These are phyloP conservation scores for Diaporthe nobilis DNA, from an alignment of 2,329 filamentous ascomycete genomes.

Conservation along the genomic window DNA sequence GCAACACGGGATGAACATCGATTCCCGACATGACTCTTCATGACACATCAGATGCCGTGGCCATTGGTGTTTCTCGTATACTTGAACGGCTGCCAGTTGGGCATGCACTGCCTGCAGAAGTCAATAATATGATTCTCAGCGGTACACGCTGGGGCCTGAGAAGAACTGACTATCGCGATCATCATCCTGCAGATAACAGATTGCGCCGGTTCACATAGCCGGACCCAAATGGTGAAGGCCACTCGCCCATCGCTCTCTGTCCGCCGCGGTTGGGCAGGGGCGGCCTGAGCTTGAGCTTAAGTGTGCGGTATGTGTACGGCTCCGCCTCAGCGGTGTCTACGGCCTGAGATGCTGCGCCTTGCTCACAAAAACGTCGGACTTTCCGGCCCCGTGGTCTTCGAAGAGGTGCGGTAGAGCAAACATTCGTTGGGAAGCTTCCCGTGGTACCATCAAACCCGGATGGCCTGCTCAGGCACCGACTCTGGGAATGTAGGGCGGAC, in stretches of 20 bases:
- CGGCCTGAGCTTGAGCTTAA: not conserved
- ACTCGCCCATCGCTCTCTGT: not conserved
- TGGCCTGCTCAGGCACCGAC: not conserved
- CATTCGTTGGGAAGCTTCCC: not conserved
- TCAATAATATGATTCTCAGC: not conserved
- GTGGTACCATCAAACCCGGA: not conserved
- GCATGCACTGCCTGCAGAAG: not conserved
- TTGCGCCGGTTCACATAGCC: not conserved
- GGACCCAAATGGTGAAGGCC: not conserved
- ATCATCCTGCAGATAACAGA: not conserved
- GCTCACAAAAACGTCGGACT: not conserved
- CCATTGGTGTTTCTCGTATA: not conserved
- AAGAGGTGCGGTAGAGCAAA: not conserved
- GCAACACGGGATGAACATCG: conserved; percentile 3
- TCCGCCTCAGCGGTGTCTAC: not conserved
- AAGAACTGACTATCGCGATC: not conserved
- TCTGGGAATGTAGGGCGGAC: not conserved
- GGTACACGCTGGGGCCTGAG: not conserved
- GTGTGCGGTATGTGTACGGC: not conserved
- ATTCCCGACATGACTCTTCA: not conserved
- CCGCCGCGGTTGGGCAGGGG: not conserved
- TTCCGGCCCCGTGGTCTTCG: too few relatives aligned
- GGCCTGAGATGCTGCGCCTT: not conserved
- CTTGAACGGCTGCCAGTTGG: not conserved
- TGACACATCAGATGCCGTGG: not conserved